Percentiles rank a stretch among this genome's conserved stretches.
Conservation (phyloP, 192 early-diverging fungal genomes). For the Podila epigama region DNA sequence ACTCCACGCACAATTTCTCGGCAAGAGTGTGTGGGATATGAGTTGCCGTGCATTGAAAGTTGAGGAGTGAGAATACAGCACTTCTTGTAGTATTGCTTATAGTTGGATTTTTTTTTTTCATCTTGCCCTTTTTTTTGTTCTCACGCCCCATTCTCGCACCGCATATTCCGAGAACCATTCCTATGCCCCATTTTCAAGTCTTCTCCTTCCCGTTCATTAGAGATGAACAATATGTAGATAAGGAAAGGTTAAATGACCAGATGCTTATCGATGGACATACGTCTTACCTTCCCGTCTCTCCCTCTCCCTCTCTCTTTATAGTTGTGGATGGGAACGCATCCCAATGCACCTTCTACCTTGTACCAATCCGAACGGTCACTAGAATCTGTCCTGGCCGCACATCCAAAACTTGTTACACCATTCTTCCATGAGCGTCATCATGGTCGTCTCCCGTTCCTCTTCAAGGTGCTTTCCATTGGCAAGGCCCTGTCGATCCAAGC, state of each 20-base stretch:
- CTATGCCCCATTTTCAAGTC: no score
- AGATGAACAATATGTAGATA: not conserved
- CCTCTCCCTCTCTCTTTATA: slow-evolving; percentile 23
- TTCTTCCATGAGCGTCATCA: slow-evolving; percentile 67
- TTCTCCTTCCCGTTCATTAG: no score
- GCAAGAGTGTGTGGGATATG: no score
- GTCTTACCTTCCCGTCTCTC: not conserved
- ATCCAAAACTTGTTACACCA: slow-evolving; percentile 60
- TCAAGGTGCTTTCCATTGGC: slow-evolving; percentile 91
- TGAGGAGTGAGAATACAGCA: no score
- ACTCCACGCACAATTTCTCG: no score
- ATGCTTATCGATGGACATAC: not conserved
- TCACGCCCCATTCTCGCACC: not conserved
- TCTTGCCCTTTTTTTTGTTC: not conserved
- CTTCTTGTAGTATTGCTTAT: no score
- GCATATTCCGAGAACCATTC: no score
- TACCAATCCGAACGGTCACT: slow-evolving; percentile 57
- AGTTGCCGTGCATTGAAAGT: no score
- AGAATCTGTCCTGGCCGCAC: slow-evolving; percentile 63
- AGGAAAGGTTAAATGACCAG: not conserved
- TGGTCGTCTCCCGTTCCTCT: slow-evolving; percentile 93
- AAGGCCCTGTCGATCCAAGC: slow-evolving; percentile 98
- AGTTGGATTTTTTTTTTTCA: not conserved
- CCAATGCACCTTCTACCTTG: slow-evolving; percentile 80
- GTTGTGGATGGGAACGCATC: slow-evolving; percentile 99